Conservation (phyloP, 805 yeast species). For the Teunomyces tritomae region DNA sequence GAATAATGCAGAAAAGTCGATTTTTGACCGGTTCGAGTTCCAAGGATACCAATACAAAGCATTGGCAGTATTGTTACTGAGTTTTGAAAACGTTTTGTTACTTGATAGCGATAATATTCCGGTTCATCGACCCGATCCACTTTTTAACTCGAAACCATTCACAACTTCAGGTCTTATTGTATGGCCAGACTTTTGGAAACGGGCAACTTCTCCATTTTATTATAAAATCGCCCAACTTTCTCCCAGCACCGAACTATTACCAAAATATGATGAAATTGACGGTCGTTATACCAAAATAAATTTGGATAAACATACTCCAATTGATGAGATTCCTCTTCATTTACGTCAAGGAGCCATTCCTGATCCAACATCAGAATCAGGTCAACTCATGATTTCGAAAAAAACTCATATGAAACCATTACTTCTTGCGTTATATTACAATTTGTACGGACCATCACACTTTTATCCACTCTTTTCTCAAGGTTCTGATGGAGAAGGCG, state of each 20-base stretch:
- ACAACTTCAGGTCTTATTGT: conserved; percentile 51
- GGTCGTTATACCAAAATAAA: conserved; percentile 15
- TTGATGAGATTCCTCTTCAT: conserved; percentile 26
- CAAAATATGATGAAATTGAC: conserved; percentile 31
- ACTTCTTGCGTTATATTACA: conserved; percentile 40
- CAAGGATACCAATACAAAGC: conserved; percentile 45
- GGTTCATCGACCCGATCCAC: conserved; percentile 56
- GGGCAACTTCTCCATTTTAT: conserved; percentile 73
- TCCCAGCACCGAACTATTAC: conserved; percentile 27
- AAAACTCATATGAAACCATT: conserved; percentile 36
- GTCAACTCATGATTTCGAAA: conserved; percentile 42
- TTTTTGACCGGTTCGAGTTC: conserved; percentile 33
- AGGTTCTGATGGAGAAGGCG: conserved; percentile 70
- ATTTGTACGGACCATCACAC: conserved; percentile 41
- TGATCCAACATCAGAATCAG: conserved; percentile 34
- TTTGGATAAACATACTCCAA: not conserved
- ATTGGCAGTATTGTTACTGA: conserved; percentile 38
- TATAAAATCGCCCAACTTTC: conserved; percentile 64
- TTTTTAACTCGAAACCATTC: conserved; percentile 60
- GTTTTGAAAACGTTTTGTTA: conserved; percentile 67
- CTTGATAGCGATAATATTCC: conserved; percentile 80
- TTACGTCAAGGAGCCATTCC: conserved; percentile 29
- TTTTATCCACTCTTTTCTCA: conserved; percentile 43
- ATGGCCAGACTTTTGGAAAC: conserved; percentile 90
- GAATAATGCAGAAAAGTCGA: conserved; percentile 13